Percentiles rank a stretch among this genome's conserved stretches.
phyloP scores from a whole-genome alignment of 257 asterid species.

The Pogostemon cablin region DNA sequence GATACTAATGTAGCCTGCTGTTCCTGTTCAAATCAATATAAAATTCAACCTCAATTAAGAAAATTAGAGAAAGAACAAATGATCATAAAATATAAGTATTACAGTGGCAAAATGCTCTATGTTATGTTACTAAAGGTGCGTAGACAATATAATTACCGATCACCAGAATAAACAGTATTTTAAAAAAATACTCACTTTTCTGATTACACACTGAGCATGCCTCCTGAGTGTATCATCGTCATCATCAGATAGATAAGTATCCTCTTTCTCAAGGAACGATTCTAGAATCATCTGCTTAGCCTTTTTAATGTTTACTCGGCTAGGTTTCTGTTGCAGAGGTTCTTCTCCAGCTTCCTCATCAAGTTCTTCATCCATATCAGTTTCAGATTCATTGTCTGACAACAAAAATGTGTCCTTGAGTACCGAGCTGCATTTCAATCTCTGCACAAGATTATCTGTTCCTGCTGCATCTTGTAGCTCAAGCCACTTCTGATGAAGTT shows the following conservation, averaged over 20 bases:
- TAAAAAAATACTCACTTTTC: constrained; percentile 54
- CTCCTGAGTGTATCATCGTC: constrained; percentile 59
- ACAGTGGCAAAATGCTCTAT: constrained; percentile 1
- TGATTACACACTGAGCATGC: constrained; percentile 50
- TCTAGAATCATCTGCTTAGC: constrained; percentile 76
- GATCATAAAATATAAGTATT: background rate
- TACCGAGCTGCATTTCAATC: constrained; percentile 57
- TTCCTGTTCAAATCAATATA: constrained; percentile 53
- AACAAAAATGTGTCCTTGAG: constrained; percentile 47
- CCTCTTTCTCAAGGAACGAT: constrained; percentile 77
- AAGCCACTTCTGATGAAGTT: constrained; percentile 97
- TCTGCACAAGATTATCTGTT: constrained; percentile 83
- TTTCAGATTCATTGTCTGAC: constrained; percentile 51
- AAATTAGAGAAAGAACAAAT: constrained; percentile 14
- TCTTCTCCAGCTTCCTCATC: constrained; percentile 50
- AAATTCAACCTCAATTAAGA: constrained; percentile 16
- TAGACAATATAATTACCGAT: background rate
- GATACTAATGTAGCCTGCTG: constrained; percentile 49
- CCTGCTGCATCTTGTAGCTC: constrained; percentile 97
- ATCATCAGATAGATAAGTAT: constrained; percentile 74
- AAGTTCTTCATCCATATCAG: constrained; percentile 54
- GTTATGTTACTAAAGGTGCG: background rate
- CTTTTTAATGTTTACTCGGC: constrained; percentile 51
- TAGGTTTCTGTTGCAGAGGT: constrained; percentile 41
- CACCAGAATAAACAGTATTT: background rate